Evolutionary conservation across 108 stramenopile species (phyloP), one percentile per base, ranked within the genome.

Genomic region (Nitzschia sp.): DNA sequence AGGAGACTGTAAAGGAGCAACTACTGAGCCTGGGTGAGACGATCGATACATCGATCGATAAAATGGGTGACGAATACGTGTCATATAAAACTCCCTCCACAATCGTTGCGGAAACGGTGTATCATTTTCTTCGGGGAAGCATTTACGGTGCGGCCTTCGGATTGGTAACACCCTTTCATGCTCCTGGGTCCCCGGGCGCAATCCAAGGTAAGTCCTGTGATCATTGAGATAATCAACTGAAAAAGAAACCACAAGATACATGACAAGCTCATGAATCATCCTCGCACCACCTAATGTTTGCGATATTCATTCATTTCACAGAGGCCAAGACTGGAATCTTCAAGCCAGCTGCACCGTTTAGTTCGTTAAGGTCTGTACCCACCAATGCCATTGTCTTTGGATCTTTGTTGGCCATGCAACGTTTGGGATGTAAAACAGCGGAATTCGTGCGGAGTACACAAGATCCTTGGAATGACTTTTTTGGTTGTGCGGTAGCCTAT

Each of bases 371-470:
- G 5, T 72, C 76, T 33, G 65, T 82, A 28, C 69, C 69, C 0
- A 47, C 59, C 49, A 78, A 82, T 57, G 82, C 82, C 6, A 25
- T 71, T 9, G 70, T 78, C 8, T 78, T 82, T 54, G 82, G 82
- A 54, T 66, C 73, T 25, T 25, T 82, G 11, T 24, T 77, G 54
- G 76, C 67, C 30, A 45, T 64, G 1, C 82, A 82, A 68, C 62
- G 82, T 53, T 67, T 74, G 5, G 59, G 65, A 23, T 71, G 64
- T 15, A 77, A 78, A 36, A 69, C 76, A 26, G 51, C 60, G 13
- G 82, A 82, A 75, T 70, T 62, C 29, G 2, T 72, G 0, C 55
- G 82, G 33, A 66, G 68, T 19, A 64, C 46, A 19, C 64, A 75
- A 31, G 82, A 82, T 36, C 59, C 58, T 1, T 74, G 68, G 68